Base-by-base conservation (phyloP, 2,329 filamentous ascomycete genomes). In the Apiospora marii region DNA sequence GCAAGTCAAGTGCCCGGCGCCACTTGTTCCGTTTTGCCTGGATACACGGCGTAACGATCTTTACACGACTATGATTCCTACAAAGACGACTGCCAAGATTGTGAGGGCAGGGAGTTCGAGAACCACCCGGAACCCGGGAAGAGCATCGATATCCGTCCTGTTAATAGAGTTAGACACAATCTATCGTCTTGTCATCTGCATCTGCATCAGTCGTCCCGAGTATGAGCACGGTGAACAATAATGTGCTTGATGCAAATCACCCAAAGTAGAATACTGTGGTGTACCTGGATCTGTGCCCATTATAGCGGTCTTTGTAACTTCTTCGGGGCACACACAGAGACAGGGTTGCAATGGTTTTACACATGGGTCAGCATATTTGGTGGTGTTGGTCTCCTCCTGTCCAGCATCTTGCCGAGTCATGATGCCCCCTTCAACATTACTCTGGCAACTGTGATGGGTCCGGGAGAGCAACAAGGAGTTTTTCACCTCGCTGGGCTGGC, bases 1-100 rank as follows among this genome's bases (percentile, higher is more conserved):
- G 22, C 58, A 64, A 41, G 16, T 19, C 34, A 64, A 41, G 58
- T 24, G 34, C 22, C 30, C 58, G 58, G 22, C 24, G 22, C 58
- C 58, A 13, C 58, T 64, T 41, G 58, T n/a, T 41, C 58, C 22
- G 30, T 24, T 34, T 22, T 41, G 22, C 58, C 30, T 13, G 19
- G 58, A 64, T 64, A 64, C 58, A 41, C 58, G 58, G 34, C 58
- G 30, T 64, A 41, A 22, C 58, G 58, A 64, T 64, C 4, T 64
- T 41, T 41, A 37, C 34, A 64, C n/a, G 34, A 41, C 58, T 41
- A 64, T 64, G 22, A 64, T 64, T 64, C 13, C 58, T 64, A 41
- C 58, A 64, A 24, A 10, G 58, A 30, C 58, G 19, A 64, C 19
- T 41, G 34, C 41, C 58, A 14, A 64, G 19, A 64, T 41, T 41